Conservation (phyloP, 1,284 basidiomycete genomes). For the Tausonia pullulans region DNA sequence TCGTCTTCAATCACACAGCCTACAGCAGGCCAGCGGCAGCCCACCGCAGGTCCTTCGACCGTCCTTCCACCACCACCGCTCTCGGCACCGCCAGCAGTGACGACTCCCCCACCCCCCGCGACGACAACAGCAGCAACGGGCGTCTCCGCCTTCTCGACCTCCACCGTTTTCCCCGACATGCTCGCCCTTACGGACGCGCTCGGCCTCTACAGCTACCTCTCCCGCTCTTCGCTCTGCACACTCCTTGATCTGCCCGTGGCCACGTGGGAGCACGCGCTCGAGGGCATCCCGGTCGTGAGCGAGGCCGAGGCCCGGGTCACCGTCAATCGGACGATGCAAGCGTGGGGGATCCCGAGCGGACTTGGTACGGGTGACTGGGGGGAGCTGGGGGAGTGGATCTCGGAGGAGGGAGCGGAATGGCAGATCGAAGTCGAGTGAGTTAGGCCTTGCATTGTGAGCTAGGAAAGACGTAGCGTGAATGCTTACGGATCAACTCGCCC, state of each 20-base stretch:
- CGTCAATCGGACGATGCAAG: neutral
- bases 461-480: no score
- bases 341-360: slow-evolving; percentile 2
- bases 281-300: neutral
- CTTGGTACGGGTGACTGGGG: neutral
- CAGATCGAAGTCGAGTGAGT: slow-evolving; percentile 11
- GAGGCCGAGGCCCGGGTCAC: neutral
- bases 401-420: neutral
- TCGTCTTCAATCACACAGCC: neutral
- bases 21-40: neutral
- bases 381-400: slow-evolving; percentile 9
- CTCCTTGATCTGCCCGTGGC: neutral
- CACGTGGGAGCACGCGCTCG: neutral
- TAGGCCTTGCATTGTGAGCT: neutral
- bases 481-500: neutral
- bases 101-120: neutral
- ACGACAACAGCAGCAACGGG: neutral
- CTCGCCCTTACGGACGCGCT: slow-evolving; percentile 7
- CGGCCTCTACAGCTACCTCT: slow-evolving; percentile 1
- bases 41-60: neutral
- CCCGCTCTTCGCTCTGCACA: neutral
- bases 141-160: neutral
- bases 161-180: neutral
- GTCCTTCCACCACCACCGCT: neutral
- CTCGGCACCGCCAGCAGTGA: neutral